Percentiles rank a stretch among this genome's conserved stretches.
Evolutionary conservation across 1,284 basidiomycete species (phyloP).

Genomic region (Apiotrichum akiyoshidainum): DNA sequence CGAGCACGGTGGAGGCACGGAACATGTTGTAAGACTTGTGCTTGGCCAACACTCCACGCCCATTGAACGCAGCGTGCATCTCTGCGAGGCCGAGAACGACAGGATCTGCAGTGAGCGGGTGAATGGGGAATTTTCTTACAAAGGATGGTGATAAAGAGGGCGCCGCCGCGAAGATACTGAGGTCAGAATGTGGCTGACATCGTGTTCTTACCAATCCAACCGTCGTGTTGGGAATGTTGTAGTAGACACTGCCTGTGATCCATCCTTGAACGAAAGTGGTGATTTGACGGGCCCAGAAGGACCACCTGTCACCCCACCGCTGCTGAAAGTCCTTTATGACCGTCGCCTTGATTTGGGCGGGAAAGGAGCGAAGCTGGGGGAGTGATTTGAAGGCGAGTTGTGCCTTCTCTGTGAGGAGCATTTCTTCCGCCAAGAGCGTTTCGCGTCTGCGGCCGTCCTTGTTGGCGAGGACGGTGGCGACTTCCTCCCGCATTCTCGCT

Average conservation of each 20-base stretch:
- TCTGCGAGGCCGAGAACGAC: conserved; percentile 59
- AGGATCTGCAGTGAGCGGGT: conserved; percentile 29
- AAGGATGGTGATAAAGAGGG: conserved; percentile 53
- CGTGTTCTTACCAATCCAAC: conserved; percentile 53
- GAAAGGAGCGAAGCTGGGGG: conserved; percentile 30
- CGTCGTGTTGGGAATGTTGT: conserved; percentile 61
- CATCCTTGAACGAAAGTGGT: conserved; percentile 36
- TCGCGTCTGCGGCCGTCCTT: conserved; percentile 18
- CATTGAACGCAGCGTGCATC: conserved; percentile 66
- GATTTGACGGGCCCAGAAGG: conserved; percentile 38
- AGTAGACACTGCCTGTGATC: conserved; percentile 68
- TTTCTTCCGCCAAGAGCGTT: conserved; percentile 26
- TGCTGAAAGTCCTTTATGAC: conserved; percentile 43
- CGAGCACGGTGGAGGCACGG: conserved; percentile 51
- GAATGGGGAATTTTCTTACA: conserved; percentile 22
- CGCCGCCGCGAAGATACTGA: conserved; percentile 64
- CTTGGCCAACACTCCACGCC: conserved; percentile 67
- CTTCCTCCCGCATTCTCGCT: conserved; percentile 33
- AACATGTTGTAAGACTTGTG: conserved; percentile 53
- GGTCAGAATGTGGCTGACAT: conserved; percentile 66
- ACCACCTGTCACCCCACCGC: conserved; percentile 39
- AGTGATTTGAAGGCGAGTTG: conserved; percentile 15
- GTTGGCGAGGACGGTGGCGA: conserved; percentile 33
- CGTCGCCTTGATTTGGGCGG: conserved; percentile 39
- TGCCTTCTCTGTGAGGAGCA: conserved; percentile 31